phyloP scores from a whole-genome alignment of 139 green algal genomes.

The Mesotaenium endlicherianum region DNA sequence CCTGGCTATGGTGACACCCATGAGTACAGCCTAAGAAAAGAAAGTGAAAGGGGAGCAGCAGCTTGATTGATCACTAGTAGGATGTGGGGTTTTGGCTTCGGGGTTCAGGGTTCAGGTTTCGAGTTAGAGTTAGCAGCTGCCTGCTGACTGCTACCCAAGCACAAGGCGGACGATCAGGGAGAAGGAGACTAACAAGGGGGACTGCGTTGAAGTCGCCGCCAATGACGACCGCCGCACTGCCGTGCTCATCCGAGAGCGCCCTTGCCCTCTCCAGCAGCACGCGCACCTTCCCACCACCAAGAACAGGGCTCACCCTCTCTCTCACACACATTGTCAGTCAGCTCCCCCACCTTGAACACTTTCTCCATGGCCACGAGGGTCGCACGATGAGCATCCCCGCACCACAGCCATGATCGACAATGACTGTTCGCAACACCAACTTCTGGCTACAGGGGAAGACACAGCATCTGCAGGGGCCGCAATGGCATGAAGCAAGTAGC shows the following conservation, averaged over 20 bases:
- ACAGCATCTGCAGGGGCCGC: not conserved
- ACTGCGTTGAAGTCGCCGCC: not conserved
- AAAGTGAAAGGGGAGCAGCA: no score
- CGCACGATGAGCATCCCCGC: not conserved
- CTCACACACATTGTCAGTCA: not conserved
- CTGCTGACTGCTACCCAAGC: no score
- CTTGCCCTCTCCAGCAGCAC: not conserved
- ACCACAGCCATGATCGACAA: not conserved
- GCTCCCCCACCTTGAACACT: not conserved
- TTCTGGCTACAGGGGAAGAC: not conserved
- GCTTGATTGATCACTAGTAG: no score
- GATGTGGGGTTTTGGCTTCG: no score
- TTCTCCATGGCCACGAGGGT: not conserved
- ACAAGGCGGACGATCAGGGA: not conserved
- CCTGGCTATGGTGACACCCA: no score
- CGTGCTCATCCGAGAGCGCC: not conserved
- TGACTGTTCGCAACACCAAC: not conserved
- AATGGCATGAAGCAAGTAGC: no score
- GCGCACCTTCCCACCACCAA: not conserved
- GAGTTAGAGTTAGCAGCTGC: no score
- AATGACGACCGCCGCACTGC: not conserved
- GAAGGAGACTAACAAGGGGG: not conserved
- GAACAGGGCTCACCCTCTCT: not conserved
- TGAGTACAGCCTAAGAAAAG: no score
- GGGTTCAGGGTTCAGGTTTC: no score